A percentile compares a stretch with the other conserved stretches of the same genome.
Evolutionary conservation across 495 filamentous ascomycete species (phyloP).

Genomic region (Aspergillus funiculosus): DNA sequence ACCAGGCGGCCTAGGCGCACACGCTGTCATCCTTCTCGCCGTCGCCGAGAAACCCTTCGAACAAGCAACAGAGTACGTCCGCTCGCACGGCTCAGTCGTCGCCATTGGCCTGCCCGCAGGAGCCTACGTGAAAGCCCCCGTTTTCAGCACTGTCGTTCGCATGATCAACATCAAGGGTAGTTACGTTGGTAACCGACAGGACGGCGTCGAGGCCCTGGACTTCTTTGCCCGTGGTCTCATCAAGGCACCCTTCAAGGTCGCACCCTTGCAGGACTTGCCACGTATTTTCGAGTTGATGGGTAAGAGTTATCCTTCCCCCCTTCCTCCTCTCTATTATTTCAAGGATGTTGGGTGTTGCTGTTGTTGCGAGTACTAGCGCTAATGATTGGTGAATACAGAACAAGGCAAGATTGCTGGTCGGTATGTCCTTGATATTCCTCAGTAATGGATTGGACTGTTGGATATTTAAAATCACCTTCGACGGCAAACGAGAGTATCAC

Average conservation of each 20-base stretch:
- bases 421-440: constrained; percentile 72
- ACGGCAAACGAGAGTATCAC: too few species aligned
- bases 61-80: constrained; percentile 81
- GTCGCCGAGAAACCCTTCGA: constrained; percentile 89
- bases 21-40: constrained; percentile 82
- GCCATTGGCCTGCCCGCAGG: constrained; percentile 79
- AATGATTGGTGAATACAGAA: constrained; percentile 25
- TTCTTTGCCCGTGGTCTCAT: constrained; percentile 81
- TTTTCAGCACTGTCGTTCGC: constrained; percentile 77
- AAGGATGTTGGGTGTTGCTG: neutral
- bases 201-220: constrained; percentile 81
- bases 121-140: constrained; percentile 73
- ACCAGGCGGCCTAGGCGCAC: constrained; percentile 71
- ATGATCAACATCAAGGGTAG: constrained; percentile 92
- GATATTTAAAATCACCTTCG: too few species aligned
- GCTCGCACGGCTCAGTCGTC: constrained; percentile 73
- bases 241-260: constrained; percentile 78
- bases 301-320: constrained; percentile 20
- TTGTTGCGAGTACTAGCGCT: neutral
- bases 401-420: constrained; percentile 77
- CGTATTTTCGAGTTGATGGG: constrained; percentile 70
- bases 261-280: constrained; percentile 69
- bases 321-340: neutral
- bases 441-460: too few species aligned
- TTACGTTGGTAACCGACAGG: constrained; percentile 86